A percentile compares a stretch with the other conserved stretches of the same genome.
Conservation (phyloP, 2,329 filamentous ascomycete genomes). For the Parasarocladium wereldwijsianum region DNA sequence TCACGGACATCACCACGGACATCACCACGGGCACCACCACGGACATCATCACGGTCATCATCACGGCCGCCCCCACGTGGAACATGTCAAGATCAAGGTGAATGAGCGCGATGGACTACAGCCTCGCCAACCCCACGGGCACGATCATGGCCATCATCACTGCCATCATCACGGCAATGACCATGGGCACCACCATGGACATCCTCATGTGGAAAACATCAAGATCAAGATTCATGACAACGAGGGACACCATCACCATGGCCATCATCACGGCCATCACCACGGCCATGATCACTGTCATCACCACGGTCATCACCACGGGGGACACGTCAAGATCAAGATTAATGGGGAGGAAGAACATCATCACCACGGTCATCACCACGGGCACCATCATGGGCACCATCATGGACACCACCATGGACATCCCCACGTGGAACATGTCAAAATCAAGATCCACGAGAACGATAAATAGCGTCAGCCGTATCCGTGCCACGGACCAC, state of each 20-base stretch:
- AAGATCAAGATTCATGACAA: conserved; percentile 1
- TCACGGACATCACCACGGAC: too few relatives aligned
- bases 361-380: too few relatives aligned
- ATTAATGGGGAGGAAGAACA: too few relatives aligned
- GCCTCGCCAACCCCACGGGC: too few relatives aligned
- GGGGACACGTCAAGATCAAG: too few relatives aligned
- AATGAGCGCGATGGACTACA: too few relatives aligned
- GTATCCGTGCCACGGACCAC: too few relatives aligned
- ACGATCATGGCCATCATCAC: background rate
- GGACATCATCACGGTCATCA: background rate
- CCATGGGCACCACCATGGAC: background rate
- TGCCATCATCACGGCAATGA: background rate
- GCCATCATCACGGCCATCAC: background rate
- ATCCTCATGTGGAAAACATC: conserved; percentile 1
- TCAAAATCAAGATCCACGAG: too few relatives aligned
- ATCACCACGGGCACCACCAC: too few relatives aligned
- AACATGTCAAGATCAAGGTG: background rate
- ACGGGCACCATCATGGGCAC: too few relatives aligned
- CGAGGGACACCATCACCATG: background rate
- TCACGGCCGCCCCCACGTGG: background rate
- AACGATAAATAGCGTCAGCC: too few relatives aligned
- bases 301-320: background rate
- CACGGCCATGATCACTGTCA: background rate
- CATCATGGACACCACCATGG: conserved; percentile 1
- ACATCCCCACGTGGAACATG: background rate